These are phyloP conservation scores for Linum trigynum DNA, from an alignment of 345 rosid genomes.

Conservation along the genomic window DNA sequence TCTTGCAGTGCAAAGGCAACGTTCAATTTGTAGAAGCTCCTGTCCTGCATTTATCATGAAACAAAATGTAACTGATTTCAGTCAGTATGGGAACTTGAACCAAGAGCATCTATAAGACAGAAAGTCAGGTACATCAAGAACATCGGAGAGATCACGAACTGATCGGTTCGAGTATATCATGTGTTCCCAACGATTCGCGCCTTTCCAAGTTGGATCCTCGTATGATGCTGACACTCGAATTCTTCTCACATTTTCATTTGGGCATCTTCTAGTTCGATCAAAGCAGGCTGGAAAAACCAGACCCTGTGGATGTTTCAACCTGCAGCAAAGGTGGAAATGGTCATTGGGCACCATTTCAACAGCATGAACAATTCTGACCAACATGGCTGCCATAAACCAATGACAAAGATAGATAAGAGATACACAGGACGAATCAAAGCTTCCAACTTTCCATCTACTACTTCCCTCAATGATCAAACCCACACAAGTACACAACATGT, in stretches of 20 bases:
- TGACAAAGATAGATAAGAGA: no score
- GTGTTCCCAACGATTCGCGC: slow-evolving; percentile 62
- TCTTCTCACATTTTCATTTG: slow-evolving; percentile 75
- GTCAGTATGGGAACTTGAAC: slow-evolving; percentile 16
- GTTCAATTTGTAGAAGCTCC: slow-evolving; percentile 3
- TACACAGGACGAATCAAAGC: no score
- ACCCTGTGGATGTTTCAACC: slow-evolving; percentile 64
- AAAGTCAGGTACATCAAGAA: no score
- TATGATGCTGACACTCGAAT: slow-evolving; percentile 49
- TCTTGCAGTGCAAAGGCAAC: slow-evolving; percentile 27
- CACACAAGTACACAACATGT: background rate
- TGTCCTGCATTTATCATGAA: slow-evolving; percentile 39
- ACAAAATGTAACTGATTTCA: background rate
- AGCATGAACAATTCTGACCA: slow-evolving; percentile 2
- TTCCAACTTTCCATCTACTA: no score
- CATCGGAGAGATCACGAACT: slow-evolving; percentile 50
- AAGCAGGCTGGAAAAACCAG: slow-evolving; percentile 55
- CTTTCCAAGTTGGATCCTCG: slow-evolving; percentile 55
- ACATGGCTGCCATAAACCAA: background rate
- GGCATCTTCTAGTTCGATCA: slow-evolving; percentile 56
- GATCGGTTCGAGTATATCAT: slow-evolving; percentile 59
- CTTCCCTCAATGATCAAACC: slow-evolving; percentile 35
- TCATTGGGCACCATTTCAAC: background rate
- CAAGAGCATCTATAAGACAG: slow-evolving; percentile 33
- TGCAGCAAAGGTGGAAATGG: slow-evolving; percentile 19